Evolutionary conservation across 1,139 yeast species (phyloP).

Genomic region (Entelexis sorbosivorans): DNA sequence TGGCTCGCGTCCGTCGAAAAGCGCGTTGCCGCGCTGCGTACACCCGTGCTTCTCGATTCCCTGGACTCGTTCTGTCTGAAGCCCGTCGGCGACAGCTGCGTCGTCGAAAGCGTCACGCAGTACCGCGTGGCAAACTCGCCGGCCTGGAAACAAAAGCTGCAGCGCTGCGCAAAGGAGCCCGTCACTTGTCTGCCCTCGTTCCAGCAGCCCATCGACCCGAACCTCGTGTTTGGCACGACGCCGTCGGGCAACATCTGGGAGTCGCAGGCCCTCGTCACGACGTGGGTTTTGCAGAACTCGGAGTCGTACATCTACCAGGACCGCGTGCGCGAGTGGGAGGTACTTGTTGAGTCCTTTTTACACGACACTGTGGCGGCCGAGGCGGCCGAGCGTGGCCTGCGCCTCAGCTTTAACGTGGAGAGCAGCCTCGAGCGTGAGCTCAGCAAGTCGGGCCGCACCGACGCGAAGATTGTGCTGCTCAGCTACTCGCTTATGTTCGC

Average conservation of each 20-base stretch:
- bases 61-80: conserved; percentile 69
- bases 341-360: conserved; percentile 46
- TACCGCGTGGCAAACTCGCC: conserved; percentile 44
- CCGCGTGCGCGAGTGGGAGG: conserved; percentile 55
- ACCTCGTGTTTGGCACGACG: conserved; percentile 48
- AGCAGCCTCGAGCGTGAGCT: conserved; percentile 74
- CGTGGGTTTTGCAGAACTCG: conserved; percentile 49
- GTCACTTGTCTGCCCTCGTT: conserved; percentile 83
- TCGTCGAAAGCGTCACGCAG: conserved; percentile 81
- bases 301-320: conserved; percentile 34
- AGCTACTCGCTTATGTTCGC: conserved; percentile 85
- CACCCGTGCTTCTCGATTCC: conserved; percentile 20
- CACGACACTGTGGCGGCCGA: conserved; percentile 33
- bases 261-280: conserved; percentile 60
- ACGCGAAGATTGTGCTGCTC: conserved; percentile 52
- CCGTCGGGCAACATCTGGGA: conserved; percentile 23
- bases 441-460: conserved; percentile 71
- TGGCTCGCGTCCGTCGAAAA: conserved; percentile 85
- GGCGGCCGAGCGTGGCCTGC: conserved; percentile 39
- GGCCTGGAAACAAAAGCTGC: conserved; percentile 46
- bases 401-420: conserved; percentile 69
- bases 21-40: conserved; percentile 35
- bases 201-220: conserved; percentile 76
- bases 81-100: conserved; percentile 68
- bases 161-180: conserved; percentile 62